Evolutionary conservation across 1,284 basidiomycete species (phyloP).

Genomic region (Kwoniella shivajii): DNA sequence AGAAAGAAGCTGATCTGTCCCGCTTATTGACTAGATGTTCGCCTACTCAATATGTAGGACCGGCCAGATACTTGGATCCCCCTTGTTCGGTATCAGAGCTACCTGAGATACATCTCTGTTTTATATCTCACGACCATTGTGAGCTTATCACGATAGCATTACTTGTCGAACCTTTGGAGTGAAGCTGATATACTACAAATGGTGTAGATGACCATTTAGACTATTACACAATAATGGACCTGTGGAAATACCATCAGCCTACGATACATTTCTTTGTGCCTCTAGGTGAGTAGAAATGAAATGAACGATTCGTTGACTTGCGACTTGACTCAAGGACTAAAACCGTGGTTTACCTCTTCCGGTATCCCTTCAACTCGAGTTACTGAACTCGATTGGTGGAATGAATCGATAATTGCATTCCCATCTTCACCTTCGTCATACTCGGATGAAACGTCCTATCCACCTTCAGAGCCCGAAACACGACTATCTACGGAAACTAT

Average conservation of each 20-base stretch:
- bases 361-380: conserved; percentile 45
- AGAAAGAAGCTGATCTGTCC: not conserved
- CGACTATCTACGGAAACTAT: not conserved
- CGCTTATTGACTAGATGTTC: conserved; percentile 38
- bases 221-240: conserved; percentile 50
- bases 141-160: conserved; percentile 12
- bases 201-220: conserved; percentile 52
- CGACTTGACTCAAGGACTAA: conserved; percentile 30
- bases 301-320: not conserved
- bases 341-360: conserved; percentile 46
- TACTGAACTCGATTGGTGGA: conserved; percentile 54
- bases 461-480: not conserved
- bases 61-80: conserved; percentile 45
- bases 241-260: conserved; percentile 45
- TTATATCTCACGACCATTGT: conserved; percentile 55
- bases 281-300: conserved; percentile 28
- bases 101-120: conserved; percentile 48
- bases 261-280: conserved; percentile 54
- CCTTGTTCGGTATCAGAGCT: conserved; percentile 49
- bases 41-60: conserved; percentile 50
- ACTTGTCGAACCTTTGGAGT: not conserved
- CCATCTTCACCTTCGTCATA: conserved; percentile 9
- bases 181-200: conserved; percentile 1
- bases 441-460: conserved; percentile 1
- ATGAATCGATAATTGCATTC: conserved; percentile 47